Evolutionary conservation across 2,329 filamentous ascomycete genomes (phyloP).

Genomic region (Pseudogymnoascus sp.): DNA sequence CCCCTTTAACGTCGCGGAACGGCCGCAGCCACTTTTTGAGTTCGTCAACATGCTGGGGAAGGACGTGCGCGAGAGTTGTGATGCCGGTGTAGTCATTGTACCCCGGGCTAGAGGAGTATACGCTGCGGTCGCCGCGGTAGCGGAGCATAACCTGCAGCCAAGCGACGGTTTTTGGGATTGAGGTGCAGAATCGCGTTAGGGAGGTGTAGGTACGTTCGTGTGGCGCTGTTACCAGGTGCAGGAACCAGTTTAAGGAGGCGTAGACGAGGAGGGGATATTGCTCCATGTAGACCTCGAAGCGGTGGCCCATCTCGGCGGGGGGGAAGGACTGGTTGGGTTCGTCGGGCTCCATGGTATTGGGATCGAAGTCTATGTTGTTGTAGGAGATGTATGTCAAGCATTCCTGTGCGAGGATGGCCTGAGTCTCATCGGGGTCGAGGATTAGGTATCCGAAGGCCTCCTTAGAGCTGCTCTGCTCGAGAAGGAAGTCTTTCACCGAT

Average conservation of each 20-base stretch:
- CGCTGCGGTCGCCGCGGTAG: not conserved
- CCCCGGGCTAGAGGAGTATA: not conserved
- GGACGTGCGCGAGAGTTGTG: not conserved
- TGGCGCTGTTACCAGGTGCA: not conserved
- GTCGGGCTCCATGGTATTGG: not conserved
- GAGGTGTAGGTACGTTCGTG: not conserved
- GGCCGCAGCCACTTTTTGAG: not conserved
- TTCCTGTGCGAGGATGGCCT: not conserved
- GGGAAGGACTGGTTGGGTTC: not conserved
- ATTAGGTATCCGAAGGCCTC: not conserved
- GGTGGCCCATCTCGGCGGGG: not conserved
- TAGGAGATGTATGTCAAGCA: not conserved
- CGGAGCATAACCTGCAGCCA: not conserved
- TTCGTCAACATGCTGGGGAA: not conserved
- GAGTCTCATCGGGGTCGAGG: not conserved
- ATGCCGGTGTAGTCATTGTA: not conserved
- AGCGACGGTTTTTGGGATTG: not conserved
- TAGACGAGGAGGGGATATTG: constrained; percentile 3
- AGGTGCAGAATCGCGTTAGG: not conserved
- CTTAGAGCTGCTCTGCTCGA: not conserved
- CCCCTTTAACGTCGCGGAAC: not conserved
- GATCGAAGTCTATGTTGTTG: not conserved
- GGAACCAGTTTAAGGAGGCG: not conserved
- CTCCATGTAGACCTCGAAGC: not conserved
- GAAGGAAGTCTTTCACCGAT: not conserved